These are phyloP conservation scores for Apophysomyces sp. DNA, from an alignment of 371 early-diverging fungal species.

Conservation along the genomic window DNA sequence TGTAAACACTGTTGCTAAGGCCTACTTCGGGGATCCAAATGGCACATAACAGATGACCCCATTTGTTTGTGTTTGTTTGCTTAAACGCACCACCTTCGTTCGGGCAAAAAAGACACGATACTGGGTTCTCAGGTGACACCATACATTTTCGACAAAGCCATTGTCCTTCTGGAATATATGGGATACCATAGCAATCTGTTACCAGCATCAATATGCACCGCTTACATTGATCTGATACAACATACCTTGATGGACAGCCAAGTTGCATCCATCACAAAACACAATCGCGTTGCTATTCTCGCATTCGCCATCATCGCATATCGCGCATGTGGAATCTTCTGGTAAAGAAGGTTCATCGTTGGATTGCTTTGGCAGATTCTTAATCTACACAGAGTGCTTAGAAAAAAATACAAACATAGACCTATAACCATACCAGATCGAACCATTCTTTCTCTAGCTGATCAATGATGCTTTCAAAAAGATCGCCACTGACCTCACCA, in stretches of 20 bases:
- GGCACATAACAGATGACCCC: conserved; percentile 97
- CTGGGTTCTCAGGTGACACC: conserved; percentile 88
- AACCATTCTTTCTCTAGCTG: conserved; percentile 97
- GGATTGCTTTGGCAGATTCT: conserved; percentile 37
- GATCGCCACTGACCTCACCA: conserved; percentile 51
- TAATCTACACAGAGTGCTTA: conserved; percentile 20
- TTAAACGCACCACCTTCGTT: conserved; percentile 96
- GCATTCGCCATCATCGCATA: conserved; percentile 95
- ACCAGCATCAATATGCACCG: not conserved
- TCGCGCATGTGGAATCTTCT: conserved; percentile 88
- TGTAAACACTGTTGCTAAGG: conserved; percentile 87
- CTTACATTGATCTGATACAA: not conserved
- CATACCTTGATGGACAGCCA: conserved; percentile 96
- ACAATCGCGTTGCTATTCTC: conserved; percentile 98
- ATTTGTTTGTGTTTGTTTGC: conserved; percentile 87
- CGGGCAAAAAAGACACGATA: conserved; percentile 93
- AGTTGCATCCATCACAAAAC: conserved; percentile 98
- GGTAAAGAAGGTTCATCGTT: conserved; percentile 38
- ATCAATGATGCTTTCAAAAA: conserved; percentile 92
- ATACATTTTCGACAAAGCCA: conserved; percentile 99
- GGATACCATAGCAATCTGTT: conserved; percentile 98
- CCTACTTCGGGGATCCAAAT: conserved; percentile 96
- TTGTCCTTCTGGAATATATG: conserved; percentile 98
- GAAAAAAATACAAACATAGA: not conserved
- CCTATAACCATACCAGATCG: conserved; percentile 57